Evolutionary conservation across 805 yeast genomes (phyloP).

Genomic region (Metschnikowia matae): DNA sequence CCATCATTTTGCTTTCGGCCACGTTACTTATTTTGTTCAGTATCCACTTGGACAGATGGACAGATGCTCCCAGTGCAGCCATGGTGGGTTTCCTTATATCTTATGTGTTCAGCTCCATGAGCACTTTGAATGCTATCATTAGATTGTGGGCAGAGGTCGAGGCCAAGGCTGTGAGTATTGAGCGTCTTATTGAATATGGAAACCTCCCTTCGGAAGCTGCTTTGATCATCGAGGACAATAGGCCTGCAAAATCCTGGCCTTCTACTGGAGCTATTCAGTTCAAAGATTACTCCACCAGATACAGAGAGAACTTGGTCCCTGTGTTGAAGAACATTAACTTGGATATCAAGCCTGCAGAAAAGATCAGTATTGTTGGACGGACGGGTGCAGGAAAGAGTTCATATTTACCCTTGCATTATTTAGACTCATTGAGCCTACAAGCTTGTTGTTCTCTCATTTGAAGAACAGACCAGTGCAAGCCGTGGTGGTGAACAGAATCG

Average conservation of each 20-base stretch:
- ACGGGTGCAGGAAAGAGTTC: constrained; percentile 32
- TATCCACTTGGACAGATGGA: constrained; percentile 19
- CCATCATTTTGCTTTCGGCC: constrained; percentile 28
- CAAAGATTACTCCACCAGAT: constrained; percentile 22
- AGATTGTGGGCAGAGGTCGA: constrained; percentile 35
- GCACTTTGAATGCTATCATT: constrained; percentile 28
- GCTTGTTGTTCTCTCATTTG: no score
- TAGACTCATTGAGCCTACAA: constrained; percentile 25
- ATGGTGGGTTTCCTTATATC: constrained; percentile 38
- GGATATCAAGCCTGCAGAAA: constrained; percentile 23
- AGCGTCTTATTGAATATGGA: constrained; percentile 36
- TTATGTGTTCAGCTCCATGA: constrained; percentile 31
- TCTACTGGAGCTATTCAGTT: constrained; percentile 21
- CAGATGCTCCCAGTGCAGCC: constrained; percentile 28
- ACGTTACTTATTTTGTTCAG: constrained; percentile 27
- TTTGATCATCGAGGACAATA: constrained; percentile 25
- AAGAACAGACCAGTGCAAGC: no score
- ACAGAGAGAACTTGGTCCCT: constrained; percentile 24
- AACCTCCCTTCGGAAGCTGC: constrained; percentile 22
- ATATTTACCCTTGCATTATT: constrained; percentile 26
- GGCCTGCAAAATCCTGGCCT: constrained; percentile 26
- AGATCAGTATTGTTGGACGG: constrained; percentile 29
- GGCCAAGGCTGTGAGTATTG: constrained; percentile 31
- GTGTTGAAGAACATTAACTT: constrained; percentile 23
- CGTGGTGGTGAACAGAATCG: no score